A percentile compares a stretch with the other conserved stretches of the same genome.
phyloP scores from a whole-genome alignment of 768 basidiomycete genomes.

The Kwoniella botswanensis region DNA sequence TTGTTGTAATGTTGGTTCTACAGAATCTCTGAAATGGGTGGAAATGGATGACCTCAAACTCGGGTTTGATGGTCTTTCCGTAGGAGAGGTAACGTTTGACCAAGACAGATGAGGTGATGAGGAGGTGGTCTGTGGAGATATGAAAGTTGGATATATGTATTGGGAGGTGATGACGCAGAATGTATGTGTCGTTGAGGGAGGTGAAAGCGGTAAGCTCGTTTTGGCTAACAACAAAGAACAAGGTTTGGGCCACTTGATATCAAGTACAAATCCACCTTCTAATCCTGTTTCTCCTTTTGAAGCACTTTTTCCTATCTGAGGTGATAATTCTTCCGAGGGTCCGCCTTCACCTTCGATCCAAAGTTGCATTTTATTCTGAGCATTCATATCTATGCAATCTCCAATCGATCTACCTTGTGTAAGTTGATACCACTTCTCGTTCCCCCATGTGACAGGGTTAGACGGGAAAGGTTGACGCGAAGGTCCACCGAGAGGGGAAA shows the following conservation, averaged over 20 bases:
- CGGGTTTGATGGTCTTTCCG: constrained; percentile 10
- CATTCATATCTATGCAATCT: constrained; percentile 32
- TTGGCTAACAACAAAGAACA: constrained; percentile 33
- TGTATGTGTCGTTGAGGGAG: constrained; percentile 37
- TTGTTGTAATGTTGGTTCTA: background rate
- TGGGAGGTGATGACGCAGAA: constrained; percentile 51
- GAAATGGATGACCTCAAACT: background rate
- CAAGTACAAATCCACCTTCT: constrained; percentile 26
- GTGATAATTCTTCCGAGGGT: background rate
- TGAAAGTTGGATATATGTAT: background rate
- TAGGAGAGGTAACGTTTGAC: constrained; percentile 11
- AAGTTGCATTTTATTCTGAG: constrained; percentile 31
- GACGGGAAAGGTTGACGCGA: constrained; percentile 18
- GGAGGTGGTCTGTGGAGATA: background rate
- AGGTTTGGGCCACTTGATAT: constrained; percentile 18
- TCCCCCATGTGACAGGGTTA: constrained; percentile 38
- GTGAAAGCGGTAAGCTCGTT: constrained; percentile 34
- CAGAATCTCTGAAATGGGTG: background rate
- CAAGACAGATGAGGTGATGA: background rate
- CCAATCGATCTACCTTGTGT: constrained; percentile 35
- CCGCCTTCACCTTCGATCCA: constrained; percentile 42
- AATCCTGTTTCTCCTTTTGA: background rate
- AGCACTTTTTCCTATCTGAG: background rate
- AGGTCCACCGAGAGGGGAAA: constrained; percentile 35
- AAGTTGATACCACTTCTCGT: constrained; percentile 45